Base-by-base conservation (phyloP, 768 basidiomycete species). In the Lactarius tabidus region DNA sequence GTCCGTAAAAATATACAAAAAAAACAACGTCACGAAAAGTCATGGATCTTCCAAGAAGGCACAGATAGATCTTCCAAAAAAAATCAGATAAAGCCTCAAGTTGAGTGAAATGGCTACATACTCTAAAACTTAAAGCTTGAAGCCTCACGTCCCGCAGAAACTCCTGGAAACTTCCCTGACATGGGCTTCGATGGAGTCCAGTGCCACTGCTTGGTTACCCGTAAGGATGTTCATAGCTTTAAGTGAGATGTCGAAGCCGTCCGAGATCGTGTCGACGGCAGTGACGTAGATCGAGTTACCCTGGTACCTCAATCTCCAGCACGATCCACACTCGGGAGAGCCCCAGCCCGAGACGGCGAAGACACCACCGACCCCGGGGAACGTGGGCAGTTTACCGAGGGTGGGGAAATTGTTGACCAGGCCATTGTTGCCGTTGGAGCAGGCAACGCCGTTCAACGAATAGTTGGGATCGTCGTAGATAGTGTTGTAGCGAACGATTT, bases 161-260 rank as follows among this genome's bases (percentile, higher is more conserved):
- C 1, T 33, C n/a, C 5, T 18, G 28, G 18, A 18, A 18, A 55
- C 54, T 23, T 59, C 60, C 38, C 3, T 26, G 33, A 43, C 60
- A 8, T 35, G 5, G 14, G 38, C 65, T 12, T 55, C n/a, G 31
- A 67, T 29, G 26, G 10, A 35, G 36, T 62, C 65, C 7, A 63
- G 33, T 33, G 3, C n/a, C 5, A 18, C 33, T 4, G 12, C 51
- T 28, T 41, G 23, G 23, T 57, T 51, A 52, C 45, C 38, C 15
- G 85, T 87, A 66, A 87, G 71, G 18, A 67, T 68, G 65, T 87
- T 80, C 84, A 87, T 82, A 28, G 85, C 84, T 23, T 70, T 74
- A 67, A 79, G 70, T 0, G 83, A 79, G 36, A 86, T 73, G 62
- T 82, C 83, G 69, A 84, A 85, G 8, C 78, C 80, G 0, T 66